Percentiles rank a stretch among this genome's conserved stretches.
Evolutionary conservation across 352 stramenopile genomes (phyloP).

Genomic region (Phytopythium chamaehyphon): DNA sequence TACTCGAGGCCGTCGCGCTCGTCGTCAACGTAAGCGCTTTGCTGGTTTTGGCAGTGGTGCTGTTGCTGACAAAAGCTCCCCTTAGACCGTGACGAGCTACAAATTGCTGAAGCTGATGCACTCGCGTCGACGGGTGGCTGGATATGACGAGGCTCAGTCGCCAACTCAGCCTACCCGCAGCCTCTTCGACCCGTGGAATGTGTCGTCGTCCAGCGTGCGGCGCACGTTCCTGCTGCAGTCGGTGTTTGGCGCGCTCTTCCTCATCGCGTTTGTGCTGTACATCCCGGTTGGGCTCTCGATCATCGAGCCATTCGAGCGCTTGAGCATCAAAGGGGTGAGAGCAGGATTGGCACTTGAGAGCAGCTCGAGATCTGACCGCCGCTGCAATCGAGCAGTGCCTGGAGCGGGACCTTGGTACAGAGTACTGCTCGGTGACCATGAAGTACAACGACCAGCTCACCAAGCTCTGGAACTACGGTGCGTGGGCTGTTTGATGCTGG

Average conservation of each 20-base stretch:
- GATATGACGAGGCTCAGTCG: background rate
- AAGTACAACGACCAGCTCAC: constrained; percentile 40
- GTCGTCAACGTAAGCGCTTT: constrained; percentile 39
- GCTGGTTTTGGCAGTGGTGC: background rate
- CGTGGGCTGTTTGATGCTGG: background rate
- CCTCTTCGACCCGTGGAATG: constrained; percentile 11
- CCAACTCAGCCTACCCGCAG: background rate
- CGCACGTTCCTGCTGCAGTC: constrained; percentile 36
- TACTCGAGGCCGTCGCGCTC: constrained; percentile 52
- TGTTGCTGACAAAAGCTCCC: background rate
- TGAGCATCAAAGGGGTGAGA: constrained; percentile 26
- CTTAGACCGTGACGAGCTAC: constrained; percentile 30
- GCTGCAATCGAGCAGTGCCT: constrained; percentile 27
- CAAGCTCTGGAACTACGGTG: constrained; percentile 72
- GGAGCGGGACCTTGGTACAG: constrained; percentile 28
- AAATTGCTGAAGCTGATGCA: constrained; percentile 18
- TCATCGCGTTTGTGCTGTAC: constrained; percentile 65
- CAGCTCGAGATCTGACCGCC: background rate
- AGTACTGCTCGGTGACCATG: constrained; percentile 63
- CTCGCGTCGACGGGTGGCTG: background rate
- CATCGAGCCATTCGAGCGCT: constrained; percentile 31
- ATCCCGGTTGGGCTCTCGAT: constrained; percentile 58
- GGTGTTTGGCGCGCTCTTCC: constrained; percentile 39
- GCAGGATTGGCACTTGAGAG: background rate
- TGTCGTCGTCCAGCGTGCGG: constrained; percentile 19